These are phyloP conservation scores for Neofusicoccum cordaticola DNA, from an alignment of 2,329 filamentous ascomycete genomes.

Conservation along the genomic window DNA sequence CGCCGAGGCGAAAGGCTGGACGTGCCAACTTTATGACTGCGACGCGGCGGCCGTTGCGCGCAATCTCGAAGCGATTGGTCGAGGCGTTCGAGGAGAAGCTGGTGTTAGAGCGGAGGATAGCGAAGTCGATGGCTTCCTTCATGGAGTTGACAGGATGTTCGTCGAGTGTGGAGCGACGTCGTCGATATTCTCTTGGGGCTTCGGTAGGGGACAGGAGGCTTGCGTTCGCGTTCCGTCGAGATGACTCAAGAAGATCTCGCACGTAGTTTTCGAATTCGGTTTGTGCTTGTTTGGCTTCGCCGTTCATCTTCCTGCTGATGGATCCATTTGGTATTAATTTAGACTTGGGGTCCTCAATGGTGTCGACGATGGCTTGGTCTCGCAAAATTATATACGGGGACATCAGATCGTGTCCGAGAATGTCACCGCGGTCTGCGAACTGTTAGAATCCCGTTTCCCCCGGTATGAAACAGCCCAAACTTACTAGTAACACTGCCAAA, in stretches of 20 bases:
- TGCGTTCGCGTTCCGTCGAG: conserved; percentile 22
- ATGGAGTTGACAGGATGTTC: conserved; percentile 52
- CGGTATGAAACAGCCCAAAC: conserved; percentile 16
- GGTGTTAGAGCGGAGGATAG: conserved; percentile 68
- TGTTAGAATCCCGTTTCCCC: conserved; percentile 23
- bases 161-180: conserved; percentile 54
- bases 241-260: conserved; percentile 47
- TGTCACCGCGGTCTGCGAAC: conserved; percentile 66
- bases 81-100: conserved; percentile 63
- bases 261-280: conserved; percentile 42
- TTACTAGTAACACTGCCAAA: conserved; percentile 83
- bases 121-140: conserved; percentile 86
- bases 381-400: conserved; percentile 85
- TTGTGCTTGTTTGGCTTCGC: conserved; percentile 20
- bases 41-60: conserved; percentile 85
- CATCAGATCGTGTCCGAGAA: conserved; percentile 92
- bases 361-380: conserved; percentile 66
- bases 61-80: conserved; percentile 92
- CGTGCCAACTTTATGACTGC: conserved; percentile 86
- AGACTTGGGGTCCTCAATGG: conserved; percentile 39
- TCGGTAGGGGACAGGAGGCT: conserved; percentile 73
- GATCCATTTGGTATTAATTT: conserved; percentile 3
- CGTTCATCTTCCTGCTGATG: conserved; percentile 20
- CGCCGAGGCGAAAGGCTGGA: conserved; percentile 84
- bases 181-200: conserved; percentile 39